These are phyloP conservation scores for Trichosporon sp. DNA, from an alignment of 1,284 basidiomycete genomes.

Conservation along the genomic window DNA sequence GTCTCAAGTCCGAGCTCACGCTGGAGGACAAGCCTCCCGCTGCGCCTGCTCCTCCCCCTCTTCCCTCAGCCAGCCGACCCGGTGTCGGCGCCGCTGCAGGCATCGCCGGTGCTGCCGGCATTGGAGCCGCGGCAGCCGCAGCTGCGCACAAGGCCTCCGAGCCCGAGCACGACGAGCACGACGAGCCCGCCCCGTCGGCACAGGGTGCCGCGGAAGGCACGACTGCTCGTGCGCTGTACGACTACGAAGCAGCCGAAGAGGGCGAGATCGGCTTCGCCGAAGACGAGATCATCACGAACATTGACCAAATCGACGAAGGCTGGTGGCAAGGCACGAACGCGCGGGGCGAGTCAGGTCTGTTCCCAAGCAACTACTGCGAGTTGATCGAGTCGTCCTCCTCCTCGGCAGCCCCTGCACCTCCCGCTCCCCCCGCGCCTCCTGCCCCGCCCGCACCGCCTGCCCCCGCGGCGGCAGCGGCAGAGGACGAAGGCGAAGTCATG, in stretches of 20 bases:
- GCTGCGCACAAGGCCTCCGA: neutral
- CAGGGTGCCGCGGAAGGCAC: slow-evolving; percentile 21
- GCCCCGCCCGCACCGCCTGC: slow-evolving; percentile 37
- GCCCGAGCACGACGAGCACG: slow-evolving; percentile 3
- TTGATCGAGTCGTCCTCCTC: slow-evolving; percentile 49
- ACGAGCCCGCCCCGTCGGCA: neutral
- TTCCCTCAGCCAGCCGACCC: slow-evolving; percentile 30
- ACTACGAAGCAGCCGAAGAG: slow-evolving; percentile 60
- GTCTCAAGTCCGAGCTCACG: slow-evolving; percentile 42
- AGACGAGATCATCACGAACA: slow-evolving; percentile 72
- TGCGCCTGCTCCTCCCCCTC: slow-evolving; percentile 34
- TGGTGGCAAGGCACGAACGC: slow-evolving; percentile 72
- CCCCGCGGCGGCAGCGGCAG: slow-evolving; percentile 14
- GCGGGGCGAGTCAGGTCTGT: slow-evolving; percentile 63
- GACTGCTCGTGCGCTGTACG: slow-evolving; percentile 59
- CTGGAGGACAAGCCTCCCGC: slow-evolving; percentile 36
- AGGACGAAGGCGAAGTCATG: slow-evolving; percentile 20
- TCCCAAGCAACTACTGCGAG: slow-evolving; percentile 73
- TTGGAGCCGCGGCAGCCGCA: slow-evolving; percentile 5
- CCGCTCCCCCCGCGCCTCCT: slow-evolving; percentile 33
- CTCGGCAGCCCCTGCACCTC: slow-evolving; percentile 38
- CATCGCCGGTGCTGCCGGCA: neutral
- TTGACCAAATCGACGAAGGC: slow-evolving; percentile 76
- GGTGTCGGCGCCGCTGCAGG: slow-evolving; percentile 5
- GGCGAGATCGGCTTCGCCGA: slow-evolving; percentile 76